Percentiles rank a stretch among this genome's conserved stretches.
Evolutionary conservation across 768 basidiomycete genomes (phyloP).

Genomic region (Serendipita sp.): DNA sequence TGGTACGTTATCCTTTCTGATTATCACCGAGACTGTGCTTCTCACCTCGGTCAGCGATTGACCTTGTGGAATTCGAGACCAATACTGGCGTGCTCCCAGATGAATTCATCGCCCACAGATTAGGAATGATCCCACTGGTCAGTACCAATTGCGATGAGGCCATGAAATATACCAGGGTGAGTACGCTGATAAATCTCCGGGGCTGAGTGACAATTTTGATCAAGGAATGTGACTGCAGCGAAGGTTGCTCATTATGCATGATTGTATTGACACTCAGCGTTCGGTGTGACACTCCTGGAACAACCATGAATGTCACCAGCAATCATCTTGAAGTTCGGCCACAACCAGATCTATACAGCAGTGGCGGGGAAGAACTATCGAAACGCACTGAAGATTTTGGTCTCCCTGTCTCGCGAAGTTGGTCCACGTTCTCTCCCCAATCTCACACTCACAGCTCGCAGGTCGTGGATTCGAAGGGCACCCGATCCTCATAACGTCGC

Average conservation of each 20-base stretch:
- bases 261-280: slow-evolving; percentile 69
- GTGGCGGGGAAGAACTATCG: slow-evolving; percentile 49
- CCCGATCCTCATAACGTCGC: slow-evolving; percentile 78
- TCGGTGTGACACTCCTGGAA: slow-evolving; percentile 44
- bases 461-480: slow-evolving; percentile 43
- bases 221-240: slow-evolving; percentile 84
- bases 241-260: slow-evolving; percentile 74
- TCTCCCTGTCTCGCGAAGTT: slow-evolving; percentile 71
- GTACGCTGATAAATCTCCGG: slow-evolving; percentile 5
- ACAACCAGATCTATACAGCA: slow-evolving; percentile 22
- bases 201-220: background rate
- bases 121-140: slow-evolving; percentile 84
- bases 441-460: slow-evolving; percentile 4
- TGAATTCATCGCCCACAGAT: slow-evolving; percentile 91
- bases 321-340: slow-evolving; percentile 50
- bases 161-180: slow-evolving; percentile 60
- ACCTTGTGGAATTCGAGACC: slow-evolving; percentile 81
- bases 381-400: slow-evolving; percentile 68
- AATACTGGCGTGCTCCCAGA: slow-evolving; percentile 92
- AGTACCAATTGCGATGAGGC: slow-evolving; percentile 81
- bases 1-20: slow-evolving; percentile 37
- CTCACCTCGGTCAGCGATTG: slow-evolving; percentile 54
- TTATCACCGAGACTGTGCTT: background rate
- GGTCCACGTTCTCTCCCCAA: slow-evolving; percentile 15
- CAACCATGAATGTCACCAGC: slow-evolving; percentile 76